Evolutionary conservation across 805 yeast genomes (phyloP).

Genomic region (Kluyveromyces aestuarii): DNA sequence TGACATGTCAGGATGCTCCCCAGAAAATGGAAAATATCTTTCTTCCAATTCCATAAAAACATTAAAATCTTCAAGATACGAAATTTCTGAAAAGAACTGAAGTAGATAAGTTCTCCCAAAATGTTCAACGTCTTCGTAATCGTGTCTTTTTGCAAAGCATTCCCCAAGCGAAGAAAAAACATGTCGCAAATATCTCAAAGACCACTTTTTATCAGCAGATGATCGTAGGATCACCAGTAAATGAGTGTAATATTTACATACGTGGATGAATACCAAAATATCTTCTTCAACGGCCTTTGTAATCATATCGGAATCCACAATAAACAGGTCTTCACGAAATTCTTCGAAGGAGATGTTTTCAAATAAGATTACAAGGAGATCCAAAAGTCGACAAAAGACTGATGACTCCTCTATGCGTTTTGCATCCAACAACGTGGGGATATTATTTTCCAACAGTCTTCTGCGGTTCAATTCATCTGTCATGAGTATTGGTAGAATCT

Average conservation of each 20-base stretch:
- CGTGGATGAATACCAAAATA: slow-evolving; percentile 17
- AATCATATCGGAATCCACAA: slow-evolving; percentile 10
- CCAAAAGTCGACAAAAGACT: slow-evolving; percentile 16
- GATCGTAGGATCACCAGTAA: slow-evolving; percentile 6
- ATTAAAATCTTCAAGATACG: slow-evolving; percentile 14
- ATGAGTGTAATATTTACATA: slow-evolving; percentile 14
- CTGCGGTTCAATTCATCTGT: slow-evolving; percentile 17
- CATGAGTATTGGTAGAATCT: slow-evolving; percentile 8
- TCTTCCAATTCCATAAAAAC: slow-evolving; percentile 13
- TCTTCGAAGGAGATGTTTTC: slow-evolving; percentile 10
- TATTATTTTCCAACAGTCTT: slow-evolving; percentile 15
- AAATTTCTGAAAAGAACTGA: slow-evolving; percentile 16
- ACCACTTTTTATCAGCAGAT: slow-evolving; percentile 9
- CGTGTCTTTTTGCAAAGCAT: slow-evolving; percentile 12
- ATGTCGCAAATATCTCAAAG: slow-evolving; percentile 7
- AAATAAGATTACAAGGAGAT: slow-evolving; percentile 11
- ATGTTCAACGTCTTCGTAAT: slow-evolving; percentile 11
- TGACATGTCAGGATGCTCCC: slow-evolving; percentile 8
- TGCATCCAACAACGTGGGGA: slow-evolving; percentile 8
- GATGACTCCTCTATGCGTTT: slow-evolving; percentile 11
- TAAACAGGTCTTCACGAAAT: slow-evolving; percentile 13
- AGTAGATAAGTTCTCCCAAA: slow-evolving; percentile 17
- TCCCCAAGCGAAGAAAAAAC: slow-evolving; percentile 12
- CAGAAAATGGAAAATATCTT: slow-evolving; percentile 12
- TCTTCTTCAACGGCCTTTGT: slow-evolving; percentile 10